Evolutionary conservation across 768 basidiomycete genomes (phyloP).

Genomic region (Botryobasidium botryosum): DNA sequence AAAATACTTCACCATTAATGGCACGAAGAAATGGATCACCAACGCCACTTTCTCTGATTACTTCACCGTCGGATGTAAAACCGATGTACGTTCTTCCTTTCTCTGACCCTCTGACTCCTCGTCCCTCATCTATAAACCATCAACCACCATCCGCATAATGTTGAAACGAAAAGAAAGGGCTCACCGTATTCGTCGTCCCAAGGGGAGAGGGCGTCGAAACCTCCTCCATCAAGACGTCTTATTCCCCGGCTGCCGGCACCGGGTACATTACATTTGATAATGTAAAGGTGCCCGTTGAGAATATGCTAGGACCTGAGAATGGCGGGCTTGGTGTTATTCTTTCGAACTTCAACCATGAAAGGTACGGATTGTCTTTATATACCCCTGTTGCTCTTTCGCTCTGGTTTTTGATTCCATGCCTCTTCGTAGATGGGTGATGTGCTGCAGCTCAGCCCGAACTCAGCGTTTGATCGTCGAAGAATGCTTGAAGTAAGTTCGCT

Average conservation of each 20-base stretch:
- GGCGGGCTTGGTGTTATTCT: conserved; percentile 50
- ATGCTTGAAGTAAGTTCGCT: conserved; percentile 45
- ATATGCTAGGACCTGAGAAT: conserved; percentile 69
- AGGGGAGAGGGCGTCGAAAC: conserved; percentile 70
- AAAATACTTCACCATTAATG: conserved; percentile 72
- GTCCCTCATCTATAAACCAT: too few species aligned
- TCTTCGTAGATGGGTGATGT: conserved; percentile 52
- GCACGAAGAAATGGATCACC: conserved; percentile 91
- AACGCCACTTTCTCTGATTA: conserved; percentile 42
- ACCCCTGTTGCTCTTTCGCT: background rate
- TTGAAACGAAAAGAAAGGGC: conserved; percentile 44
- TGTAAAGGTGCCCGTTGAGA: conserved; percentile 71
- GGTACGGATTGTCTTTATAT: conserved; percentile 24
- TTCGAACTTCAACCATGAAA: conserved; percentile 89
- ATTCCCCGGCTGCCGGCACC: conserved; percentile 78
- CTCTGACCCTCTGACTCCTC: too few species aligned
- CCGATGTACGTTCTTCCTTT: too few species aligned
- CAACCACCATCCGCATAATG: too few species aligned
- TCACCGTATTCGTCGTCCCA: conserved; percentile 77
- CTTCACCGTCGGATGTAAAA: conserved; percentile 60
- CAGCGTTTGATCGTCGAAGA: conserved; percentile 66
- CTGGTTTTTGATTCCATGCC: background rate
- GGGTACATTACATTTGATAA: conserved; percentile 69
- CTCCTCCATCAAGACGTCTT: conserved; percentile 72
- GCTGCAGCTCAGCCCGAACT: conserved; percentile 42